Base-by-base conservation (phyloP, 352 stramenopile genomes). In the Phytopythium chamaehyphon region DNA sequence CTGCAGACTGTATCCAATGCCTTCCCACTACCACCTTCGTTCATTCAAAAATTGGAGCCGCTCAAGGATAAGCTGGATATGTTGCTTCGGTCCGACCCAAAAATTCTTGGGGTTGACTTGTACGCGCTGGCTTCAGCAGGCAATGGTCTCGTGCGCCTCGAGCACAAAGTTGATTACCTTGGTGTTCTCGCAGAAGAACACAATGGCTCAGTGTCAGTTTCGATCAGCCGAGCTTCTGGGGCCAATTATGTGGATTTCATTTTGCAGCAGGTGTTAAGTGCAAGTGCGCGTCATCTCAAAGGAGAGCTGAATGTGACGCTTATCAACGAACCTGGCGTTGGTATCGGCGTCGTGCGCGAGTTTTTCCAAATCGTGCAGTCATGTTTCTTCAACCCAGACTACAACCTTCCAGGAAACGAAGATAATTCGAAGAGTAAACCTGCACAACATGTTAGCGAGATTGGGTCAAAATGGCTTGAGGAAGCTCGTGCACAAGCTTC, bases 131-230 rank as follows among this genome's bases (percentile, higher is more conserved):
- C 78, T n/a, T 64, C 64, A 1, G 56, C 78, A 9, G 49, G 63
- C 0, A 51, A 47, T 19, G 45, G 62, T 26, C 28, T 85, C 12
- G 66, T 90, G 24, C 63, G 71, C 28, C 61, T 90, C n/a, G 76
- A 90, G 50, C 75, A 90, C 61, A 90, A 90, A 55, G 71, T 90
- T 22, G 75, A 90, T 35, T 90, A 90, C 35, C 48, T 90, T n/a
- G 57, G 66, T 4, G 70, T 72, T 8, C 55, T 87, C 8, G 74
- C 78, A 2, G 78, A 90, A 47, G 78, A 87, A 44, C 66, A 79
- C 37, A 75, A 57, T 22, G 64, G 70, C 19, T 76, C 64, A 10
- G 49, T 86, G 0, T 70, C 69, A 6, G 66, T 90, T 24, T 81
- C 73, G 0, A 80, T 90, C 37, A 87, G 62, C 40, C 78, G 78